These are phyloP conservation scores for Diaporthe destruens DNA, from an alignment of 2,329 filamentous ascomycete species.

Conservation along the genomic window DNA sequence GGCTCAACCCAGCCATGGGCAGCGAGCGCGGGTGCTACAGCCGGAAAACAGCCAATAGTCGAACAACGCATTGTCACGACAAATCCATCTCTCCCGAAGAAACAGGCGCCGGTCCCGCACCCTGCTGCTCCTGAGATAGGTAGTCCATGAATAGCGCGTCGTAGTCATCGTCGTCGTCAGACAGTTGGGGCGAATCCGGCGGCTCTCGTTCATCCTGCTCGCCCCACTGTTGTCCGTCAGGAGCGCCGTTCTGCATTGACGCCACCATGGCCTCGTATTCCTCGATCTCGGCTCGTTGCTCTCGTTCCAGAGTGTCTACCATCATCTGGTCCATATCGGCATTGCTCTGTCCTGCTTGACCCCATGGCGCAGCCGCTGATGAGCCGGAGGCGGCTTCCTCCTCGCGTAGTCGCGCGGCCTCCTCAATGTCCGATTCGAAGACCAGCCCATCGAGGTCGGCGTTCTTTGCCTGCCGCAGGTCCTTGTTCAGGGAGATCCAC, in stretches of 20 bases:
- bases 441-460: conserved; percentile 55
- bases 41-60: not conserved
- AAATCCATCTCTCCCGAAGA: conserved; percentile 62
- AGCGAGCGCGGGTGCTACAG: conserved; percentile 2
- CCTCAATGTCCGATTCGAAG: conserved; percentile 65
- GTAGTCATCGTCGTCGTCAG: conserved; percentile 71
- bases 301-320: conserved; percentile 63
- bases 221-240: conserved; percentile 38
- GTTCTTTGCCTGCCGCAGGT: conserved; percentile 55
- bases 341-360: conserved; percentile 38
- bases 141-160: conserved; percentile 76
- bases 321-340: conserved; percentile 61
- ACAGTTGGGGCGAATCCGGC: conserved; percentile 52
- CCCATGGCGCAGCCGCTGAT: conserved; percentile 12
- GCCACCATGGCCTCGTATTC: conserved; percentile 67
- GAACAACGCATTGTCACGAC: conserved; percentile 49
- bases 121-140: conserved; percentile 58
- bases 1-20: not conserved
- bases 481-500: conserved; percentile 55
- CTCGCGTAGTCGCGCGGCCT: conserved; percentile 56
- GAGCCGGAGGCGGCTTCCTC: conserved; percentile 46
- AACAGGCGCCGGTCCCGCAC: conserved; percentile 42
- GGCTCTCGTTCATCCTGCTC: conserved; percentile 40
- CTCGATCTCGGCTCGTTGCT: conserved; percentile 70
- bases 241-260: conserved; percentile 53